phyloP scores from a whole-genome alignment of 768 basidiomycete species.

The Amanita subjunquillea region DNA sequence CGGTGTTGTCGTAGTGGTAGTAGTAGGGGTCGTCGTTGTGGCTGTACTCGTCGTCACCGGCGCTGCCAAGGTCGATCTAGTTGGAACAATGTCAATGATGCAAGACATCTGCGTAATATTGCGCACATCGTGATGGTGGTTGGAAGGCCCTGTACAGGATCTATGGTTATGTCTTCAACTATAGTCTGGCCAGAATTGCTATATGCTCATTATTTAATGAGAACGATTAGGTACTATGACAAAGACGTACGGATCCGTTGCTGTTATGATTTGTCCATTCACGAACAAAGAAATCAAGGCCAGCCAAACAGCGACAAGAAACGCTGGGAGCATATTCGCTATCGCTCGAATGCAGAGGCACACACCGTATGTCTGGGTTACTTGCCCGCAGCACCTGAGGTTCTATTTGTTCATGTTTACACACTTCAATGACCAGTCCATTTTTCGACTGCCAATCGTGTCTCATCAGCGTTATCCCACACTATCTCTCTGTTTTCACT shows the following conservation, averaged over 20 bases:
- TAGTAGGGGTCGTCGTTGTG: conserved; percentile 13
- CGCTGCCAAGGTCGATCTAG: conserved; percentile 11
- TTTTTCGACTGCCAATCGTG: conserved; percentile 7
- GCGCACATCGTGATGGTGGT: conserved; percentile 34
- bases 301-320: conserved; percentile 5
- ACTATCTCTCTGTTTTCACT: conserved; percentile 11
- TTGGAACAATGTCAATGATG: background rate
- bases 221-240: background rate
- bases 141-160: conserved; percentile 23
- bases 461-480: conserved; percentile 6
- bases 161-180: conserved; percentile 34
- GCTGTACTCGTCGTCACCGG: conserved; percentile 5
- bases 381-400: too few relatives aligned
- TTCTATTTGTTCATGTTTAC: background rate
- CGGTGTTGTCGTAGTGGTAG: conserved; percentile 10
- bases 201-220: conserved; percentile 10
- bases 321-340: background rate
- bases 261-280: conserved; percentile 38
- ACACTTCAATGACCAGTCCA: background rate
- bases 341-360: background rate
- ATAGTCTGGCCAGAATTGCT: conserved; percentile 35
- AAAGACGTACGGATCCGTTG: conserved; percentile 32
- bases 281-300: conserved; percentile 13
- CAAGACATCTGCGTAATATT: background rate
- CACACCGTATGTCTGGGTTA: too few relatives aligned